Conservation (phyloP, 306 rosid genomes). For the Clitoria ternatea region DNA sequence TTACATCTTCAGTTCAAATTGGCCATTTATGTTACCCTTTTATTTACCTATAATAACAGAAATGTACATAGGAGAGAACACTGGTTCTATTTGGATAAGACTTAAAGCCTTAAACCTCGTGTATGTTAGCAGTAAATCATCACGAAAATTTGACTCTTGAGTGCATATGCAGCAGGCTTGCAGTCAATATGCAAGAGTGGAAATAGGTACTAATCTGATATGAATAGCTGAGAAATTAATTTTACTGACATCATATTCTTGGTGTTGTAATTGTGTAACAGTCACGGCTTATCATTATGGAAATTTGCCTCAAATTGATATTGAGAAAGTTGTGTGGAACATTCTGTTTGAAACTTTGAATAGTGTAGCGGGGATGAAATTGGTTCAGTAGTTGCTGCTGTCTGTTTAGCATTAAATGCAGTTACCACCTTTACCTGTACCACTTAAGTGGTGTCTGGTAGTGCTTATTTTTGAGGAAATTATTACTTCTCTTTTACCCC, state of each 20-base stretch:
- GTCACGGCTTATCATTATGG: not conserved
- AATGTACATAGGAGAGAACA: not conserved
- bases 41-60: not conserved
- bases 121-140: no score
- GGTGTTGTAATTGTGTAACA: not conserved
- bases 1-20: not conserved
- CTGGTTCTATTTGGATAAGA: no score
- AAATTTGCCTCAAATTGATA: conserved; percentile 4
- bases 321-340: not conserved
- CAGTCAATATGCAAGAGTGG: not conserved
- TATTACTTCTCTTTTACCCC: no score
- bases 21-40: not conserved
- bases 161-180: no score
- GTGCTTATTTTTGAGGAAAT: no score
- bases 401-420: not conserved
- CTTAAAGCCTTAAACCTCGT: not conserved
- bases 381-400: conserved; percentile 1
- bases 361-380: not conserved
- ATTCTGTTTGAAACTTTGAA: not conserved
- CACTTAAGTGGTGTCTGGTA: no score
- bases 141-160: no score
- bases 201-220: not conserved
- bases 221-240: not conserved
- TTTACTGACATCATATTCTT: conserved; percentile 3
- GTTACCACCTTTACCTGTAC: conserved; percentile 16